A percentile compares a stretch with the other conserved stretches of the same genome.
These are phyloP conservation scores for Mortierella claussenii DNA, from an alignment of 192 early-diverging fungal genomes.

Conservation along the genomic window DNA sequence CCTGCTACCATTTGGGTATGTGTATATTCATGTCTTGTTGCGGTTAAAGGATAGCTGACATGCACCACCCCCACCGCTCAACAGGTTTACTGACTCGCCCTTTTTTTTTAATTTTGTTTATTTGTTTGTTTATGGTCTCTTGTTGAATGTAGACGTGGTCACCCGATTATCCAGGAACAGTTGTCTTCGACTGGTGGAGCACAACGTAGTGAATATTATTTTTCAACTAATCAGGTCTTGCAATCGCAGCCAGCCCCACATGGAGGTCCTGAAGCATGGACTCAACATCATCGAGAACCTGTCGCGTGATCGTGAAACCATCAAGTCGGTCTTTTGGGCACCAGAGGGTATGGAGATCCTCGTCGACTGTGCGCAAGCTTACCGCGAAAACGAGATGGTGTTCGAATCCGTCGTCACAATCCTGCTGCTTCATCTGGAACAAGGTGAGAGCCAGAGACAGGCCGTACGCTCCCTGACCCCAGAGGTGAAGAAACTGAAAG, in stretches of 20 bases:
- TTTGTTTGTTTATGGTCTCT: too few relatives aligned
- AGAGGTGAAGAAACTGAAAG: conserved; percentile 40
- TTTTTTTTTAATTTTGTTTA: neutral
- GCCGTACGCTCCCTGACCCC: conserved; percentile 19
- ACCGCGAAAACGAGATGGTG: conserved; percentile 55
- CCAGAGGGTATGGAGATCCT: conserved; percentile 49
- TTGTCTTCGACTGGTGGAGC: conserved; percentile 53
- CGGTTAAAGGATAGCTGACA: too few relatives aligned
- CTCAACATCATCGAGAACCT: conserved; percentile 55
- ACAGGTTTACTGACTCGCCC: neutral
- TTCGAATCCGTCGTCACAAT: conserved; percentile 45
- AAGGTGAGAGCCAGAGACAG: conserved; percentile 14
- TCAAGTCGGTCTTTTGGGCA: conserved; percentile 39
- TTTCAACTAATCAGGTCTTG: conserved; percentile 53
- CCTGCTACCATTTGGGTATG: conserved; percentile 55
- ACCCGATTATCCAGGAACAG: conserved; percentile 53
- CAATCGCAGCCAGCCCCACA: conserved; percentile 53
- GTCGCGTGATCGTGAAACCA: conserved; percentile 33
- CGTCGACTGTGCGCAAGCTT: conserved; percentile 47
- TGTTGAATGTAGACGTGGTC: conserved; percentile 44
- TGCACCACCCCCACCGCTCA: neutral
- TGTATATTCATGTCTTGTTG: too few relatives aligned
- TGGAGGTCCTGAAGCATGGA: conserved; percentile 54
- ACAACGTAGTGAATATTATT: conserved; percentile 53
- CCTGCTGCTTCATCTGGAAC: conserved; percentile 42